Evolutionary conservation across 140 eudicot genomes (phyloP), one percentile per base, ranked within the genome.

Genomic region (Cichorium intybus): DNA sequence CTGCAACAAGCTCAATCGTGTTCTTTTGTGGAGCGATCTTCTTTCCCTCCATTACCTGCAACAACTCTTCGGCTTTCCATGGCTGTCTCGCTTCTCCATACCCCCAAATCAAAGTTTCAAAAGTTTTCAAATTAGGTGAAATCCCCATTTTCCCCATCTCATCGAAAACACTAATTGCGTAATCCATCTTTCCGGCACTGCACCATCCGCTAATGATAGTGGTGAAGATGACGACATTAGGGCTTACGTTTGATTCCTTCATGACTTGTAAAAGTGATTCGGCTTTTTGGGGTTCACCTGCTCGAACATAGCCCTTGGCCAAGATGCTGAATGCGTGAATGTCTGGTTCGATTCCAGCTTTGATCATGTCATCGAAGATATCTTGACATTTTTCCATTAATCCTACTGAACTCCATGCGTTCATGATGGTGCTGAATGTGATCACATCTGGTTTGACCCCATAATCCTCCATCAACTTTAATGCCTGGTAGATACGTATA

Each of bases 171-270:
- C 74, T 75, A 56, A 81, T 34, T 15, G 96, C 89, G 51, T 62
- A 43, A 33, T 92, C 90, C 99, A 92, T 92, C 61, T 75, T 77
- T 37, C 97, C 96, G 1, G 85, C 79, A 70, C 96, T 92, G 33
- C 96, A 88, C 98, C 99, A 92, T 41, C 99, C 97, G 60, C 99
- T 92, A 37, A 92, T 88, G 80, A 92, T 59, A 24, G 92, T 92
- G 5, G 99, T 92, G 79, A 83, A 92, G 35, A 92, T 83, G 9
- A 92, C 97, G 16, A 83, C 96, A 60, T 92, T 88, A 28, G 97
- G 97, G 69, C 75, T 73, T 12, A 85, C 90, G 11, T 83, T 74
- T 2, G 87, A 78, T 37, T 57, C 71, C 3, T 14, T 66, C 96
- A 92, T 85, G 24, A 78, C 35, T 69, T 77, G 71, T 20, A 92